Evolutionary conservation across 2,329 filamentous ascomycete species (phyloP).

Genomic region (Claviceps cyperi): DNA sequence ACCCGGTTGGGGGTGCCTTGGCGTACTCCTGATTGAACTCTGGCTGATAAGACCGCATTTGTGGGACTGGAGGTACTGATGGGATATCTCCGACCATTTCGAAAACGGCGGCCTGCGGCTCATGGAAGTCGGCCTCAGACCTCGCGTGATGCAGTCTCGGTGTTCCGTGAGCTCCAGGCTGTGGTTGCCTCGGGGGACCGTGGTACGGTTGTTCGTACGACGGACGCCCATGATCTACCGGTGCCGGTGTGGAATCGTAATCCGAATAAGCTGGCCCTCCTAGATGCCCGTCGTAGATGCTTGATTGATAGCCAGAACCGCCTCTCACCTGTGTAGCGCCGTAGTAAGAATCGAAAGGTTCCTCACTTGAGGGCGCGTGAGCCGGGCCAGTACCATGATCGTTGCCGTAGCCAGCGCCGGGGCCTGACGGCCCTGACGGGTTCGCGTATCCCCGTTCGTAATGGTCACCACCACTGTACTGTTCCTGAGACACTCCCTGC

Average conservation of each 20-base stretch:
- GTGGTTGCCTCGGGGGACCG: slow-evolving; percentile 26
- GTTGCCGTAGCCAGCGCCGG: background rate
- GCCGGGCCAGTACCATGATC: background rate
- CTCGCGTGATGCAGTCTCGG: slow-evolving; percentile 45
- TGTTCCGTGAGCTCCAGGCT: slow-evolving; percentile 34
- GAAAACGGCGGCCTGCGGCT: slow-evolving; percentile 54
- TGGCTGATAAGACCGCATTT: slow-evolving; percentile 15
- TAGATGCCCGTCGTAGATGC: slow-evolving; percentile 10
- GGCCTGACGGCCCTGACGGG: slow-evolving; percentile 8
- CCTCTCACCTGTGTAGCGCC: slow-evolving; percentile 21
- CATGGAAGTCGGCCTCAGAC: slow-evolving; percentile 52
- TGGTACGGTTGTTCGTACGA: slow-evolving; percentile 36
- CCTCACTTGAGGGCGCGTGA: slow-evolving; percentile 26
- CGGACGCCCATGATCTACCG: slow-evolving; percentile 17
- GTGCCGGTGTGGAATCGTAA: slow-evolving; percentile 26
- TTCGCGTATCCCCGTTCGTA: slow-evolving; percentile 20
- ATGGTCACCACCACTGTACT: slow-evolving; percentile 17
- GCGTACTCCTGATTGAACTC: slow-evolving; percentile 12
- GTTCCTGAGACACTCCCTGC: slow-evolving; percentile 23
- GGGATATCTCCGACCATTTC: slow-evolving; percentile 56
- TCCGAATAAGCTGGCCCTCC: slow-evolving; percentile 21
- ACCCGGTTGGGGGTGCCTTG: slow-evolving; percentile 9
- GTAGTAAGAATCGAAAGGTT: slow-evolving; percentile 43
- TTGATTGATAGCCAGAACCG: slow-evolving; percentile 12
- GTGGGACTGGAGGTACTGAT: slow-evolving; percentile 33